These are phyloP conservation scores for Niveomyces coronatus DNA, from an alignment of 2,329 filamentous ascomycete species.

Conservation along the genomic window DNA sequence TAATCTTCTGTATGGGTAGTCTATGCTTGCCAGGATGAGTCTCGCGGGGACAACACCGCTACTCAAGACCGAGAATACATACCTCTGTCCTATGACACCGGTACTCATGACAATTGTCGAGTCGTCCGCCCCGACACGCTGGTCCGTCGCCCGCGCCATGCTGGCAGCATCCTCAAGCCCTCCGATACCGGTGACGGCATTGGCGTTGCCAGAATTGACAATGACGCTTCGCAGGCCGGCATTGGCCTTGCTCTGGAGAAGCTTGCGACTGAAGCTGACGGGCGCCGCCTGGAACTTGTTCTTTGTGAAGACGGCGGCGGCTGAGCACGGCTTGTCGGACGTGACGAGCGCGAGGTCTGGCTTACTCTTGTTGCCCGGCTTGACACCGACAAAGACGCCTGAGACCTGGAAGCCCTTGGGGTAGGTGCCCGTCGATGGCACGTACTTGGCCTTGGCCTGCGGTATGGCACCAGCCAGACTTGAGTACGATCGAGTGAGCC, in stretches of 20 bases:
- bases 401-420: conserved; percentile 83
- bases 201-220: conserved; percentile 93
- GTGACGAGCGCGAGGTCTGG: conserved; percentile 84
- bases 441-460: conserved; percentile 77
- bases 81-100: conserved; percentile 91
- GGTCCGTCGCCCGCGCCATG: conserved; percentile 75
- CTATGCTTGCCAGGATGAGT: conserved; percentile 29
- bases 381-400: conserved; percentile 85
- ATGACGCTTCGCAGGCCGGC: conserved; percentile 69
- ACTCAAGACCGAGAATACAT: conserved; percentile 17
- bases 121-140: conserved; percentile 38
- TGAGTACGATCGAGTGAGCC: conserved; percentile 25
- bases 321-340: conserved; percentile 76
- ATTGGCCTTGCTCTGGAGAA: conserved; percentile 57
- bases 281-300: conserved; percentile 98
- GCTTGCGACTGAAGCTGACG: conserved; percentile 70
- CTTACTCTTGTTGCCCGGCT: conserved; percentile 81
- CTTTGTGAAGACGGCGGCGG: conserved; percentile 89
- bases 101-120: conserved; percentile 95
- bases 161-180: conserved; percentile 77
- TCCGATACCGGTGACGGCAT: conserved; percentile 87
- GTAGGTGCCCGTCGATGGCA: conserved; percentile 76
- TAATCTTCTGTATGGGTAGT: conserved; percentile 84
- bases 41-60: conserved; percentile 3
- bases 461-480: conserved; percentile 41